Percentiles rank a stretch among this genome's conserved stretches.
These are phyloP conservation scores for Monosporozyma servazzii DNA, from an alignment of 805 yeast species.

Conservation along the genomic window DNA sequence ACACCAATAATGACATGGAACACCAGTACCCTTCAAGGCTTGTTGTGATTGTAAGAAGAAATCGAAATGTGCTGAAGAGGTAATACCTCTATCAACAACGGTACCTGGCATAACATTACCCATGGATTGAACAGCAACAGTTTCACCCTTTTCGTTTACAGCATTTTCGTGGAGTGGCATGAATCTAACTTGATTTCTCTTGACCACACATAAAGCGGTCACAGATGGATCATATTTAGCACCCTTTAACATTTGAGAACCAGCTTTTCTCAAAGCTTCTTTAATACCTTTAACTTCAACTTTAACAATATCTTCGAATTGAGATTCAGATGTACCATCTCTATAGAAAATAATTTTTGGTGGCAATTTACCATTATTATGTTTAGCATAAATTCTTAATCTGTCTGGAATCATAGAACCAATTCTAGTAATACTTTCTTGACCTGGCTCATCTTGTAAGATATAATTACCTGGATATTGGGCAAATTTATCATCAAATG, in stretches of 20 bases:
- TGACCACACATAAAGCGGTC: conserved; percentile 14
- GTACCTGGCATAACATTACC: conserved; percentile 22
- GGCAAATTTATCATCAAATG: conserved; percentile 14
- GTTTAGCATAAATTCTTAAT: conserved; percentile 11
- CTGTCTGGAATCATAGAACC: conserved; percentile 12
- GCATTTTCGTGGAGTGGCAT: conserved; percentile 19
- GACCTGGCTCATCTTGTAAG: conserved; percentile 15
- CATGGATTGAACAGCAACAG: conserved; percentile 17
- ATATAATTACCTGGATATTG: conserved; percentile 19
- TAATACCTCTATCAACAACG: conserved; percentile 19
- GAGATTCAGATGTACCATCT: conserved; percentile 21
- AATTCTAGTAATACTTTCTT: conserved; percentile 14
- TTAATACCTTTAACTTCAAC: conserved; percentile 16
- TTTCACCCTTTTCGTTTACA: conserved; percentile 11
- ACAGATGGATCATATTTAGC: conserved; percentile 14
- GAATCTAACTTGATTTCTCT: conserved; percentile 19
- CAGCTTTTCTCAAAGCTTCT: conserved; percentile 10
- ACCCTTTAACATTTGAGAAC: conserved; percentile 6
- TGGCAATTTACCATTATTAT: conserved; percentile 17
- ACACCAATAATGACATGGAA: conserved; percentile 21
- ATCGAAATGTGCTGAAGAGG: conserved; percentile 20
- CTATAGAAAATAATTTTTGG: conserved; percentile 17
- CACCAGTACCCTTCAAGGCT: conserved; percentile 20
- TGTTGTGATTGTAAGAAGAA: conserved; percentile 20
- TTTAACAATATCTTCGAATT: conserved; percentile 15